phyloP scores from a whole-genome alignment of 768 basidiomycete genomes.

The Russula griseocarnosa region DNA sequence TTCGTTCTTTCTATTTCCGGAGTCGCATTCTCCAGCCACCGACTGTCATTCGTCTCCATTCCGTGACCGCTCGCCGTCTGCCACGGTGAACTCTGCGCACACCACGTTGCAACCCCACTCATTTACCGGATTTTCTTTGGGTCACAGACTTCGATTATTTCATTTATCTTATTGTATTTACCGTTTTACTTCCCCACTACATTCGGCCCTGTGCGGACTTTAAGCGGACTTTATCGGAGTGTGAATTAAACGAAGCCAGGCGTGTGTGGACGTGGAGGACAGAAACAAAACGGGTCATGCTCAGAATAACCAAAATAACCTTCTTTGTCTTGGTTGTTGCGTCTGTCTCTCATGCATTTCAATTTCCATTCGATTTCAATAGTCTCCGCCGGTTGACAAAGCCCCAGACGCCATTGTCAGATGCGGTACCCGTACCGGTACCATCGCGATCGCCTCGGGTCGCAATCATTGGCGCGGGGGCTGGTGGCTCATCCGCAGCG shows the following conservation, averaged over 20 bases:
- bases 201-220: background rate
- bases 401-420: background rate
- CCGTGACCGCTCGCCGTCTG: background rate
- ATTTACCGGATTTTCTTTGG: background rate
- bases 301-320: background rate
- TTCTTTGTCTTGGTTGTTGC: background rate
- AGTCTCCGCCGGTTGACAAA: constrained; percentile 3
- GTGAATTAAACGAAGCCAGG: background rate
- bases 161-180: background rate
- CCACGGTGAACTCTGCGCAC: background rate
- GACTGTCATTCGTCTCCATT: background rate
- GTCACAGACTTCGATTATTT: background rate
- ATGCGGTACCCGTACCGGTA: constrained; percentile 4
- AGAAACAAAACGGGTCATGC: background rate
- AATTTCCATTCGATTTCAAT: constrained; percentile 49
- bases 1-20: background rate
- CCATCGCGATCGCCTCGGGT: constrained; percentile 40
- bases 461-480: constrained; percentile 89
- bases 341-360: constrained; percentile 33
- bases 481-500: constrained; percentile 78
- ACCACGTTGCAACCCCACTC: background rate
- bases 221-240: background rate
- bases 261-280: too few relatives aligned
- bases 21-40: background rate
- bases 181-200: too few relatives aligned